These are phyloP conservation scores for Geum urbanum DNA, from an alignment of 306 rosid species.

Conservation along the genomic window DNA sequence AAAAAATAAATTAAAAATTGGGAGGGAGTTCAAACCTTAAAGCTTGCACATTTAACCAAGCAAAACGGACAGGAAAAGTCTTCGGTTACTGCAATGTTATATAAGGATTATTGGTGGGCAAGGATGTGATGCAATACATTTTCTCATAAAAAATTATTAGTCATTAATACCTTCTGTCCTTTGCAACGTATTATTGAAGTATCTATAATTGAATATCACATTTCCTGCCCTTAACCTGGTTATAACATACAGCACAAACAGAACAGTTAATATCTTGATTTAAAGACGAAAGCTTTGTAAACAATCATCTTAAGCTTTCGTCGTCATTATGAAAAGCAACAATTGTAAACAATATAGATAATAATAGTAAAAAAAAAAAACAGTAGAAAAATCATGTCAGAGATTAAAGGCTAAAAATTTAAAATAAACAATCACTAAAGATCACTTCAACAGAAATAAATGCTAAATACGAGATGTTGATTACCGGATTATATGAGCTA, in stretches of 20 bases:
- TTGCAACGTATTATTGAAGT: constrained; percentile 60
- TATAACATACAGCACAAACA: constrained; percentile 18
- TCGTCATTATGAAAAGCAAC: too few species aligned
- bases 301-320: too few species aligned
- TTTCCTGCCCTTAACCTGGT: constrained; percentile 75
- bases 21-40: constrained; percentile 51
- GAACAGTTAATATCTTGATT: constrained; percentile 16
- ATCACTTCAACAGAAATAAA: neutral
- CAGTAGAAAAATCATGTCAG: neutral
- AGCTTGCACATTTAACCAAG: constrained; percentile 66
- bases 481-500: constrained; percentile 56
- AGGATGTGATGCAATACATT: neutral
- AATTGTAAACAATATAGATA: too few species aligned
- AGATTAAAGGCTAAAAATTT: neutral
- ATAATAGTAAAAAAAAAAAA: too few species aligned
- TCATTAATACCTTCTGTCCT: constrained; percentile 62
- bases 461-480: constrained; percentile 22
- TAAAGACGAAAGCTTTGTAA: too few species aligned
- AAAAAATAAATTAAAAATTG: neutral
- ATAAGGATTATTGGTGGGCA: constrained; percentile 8
- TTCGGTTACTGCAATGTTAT: constrained; percentile 62
- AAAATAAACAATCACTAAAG: neutral
- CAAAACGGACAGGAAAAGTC: constrained; percentile 83
- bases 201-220: constrained; percentile 70
- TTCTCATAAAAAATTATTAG: neutral